Base-by-base conservation (phyloP, 208 protist genomes). In the Phytomonas sp. region DNA sequence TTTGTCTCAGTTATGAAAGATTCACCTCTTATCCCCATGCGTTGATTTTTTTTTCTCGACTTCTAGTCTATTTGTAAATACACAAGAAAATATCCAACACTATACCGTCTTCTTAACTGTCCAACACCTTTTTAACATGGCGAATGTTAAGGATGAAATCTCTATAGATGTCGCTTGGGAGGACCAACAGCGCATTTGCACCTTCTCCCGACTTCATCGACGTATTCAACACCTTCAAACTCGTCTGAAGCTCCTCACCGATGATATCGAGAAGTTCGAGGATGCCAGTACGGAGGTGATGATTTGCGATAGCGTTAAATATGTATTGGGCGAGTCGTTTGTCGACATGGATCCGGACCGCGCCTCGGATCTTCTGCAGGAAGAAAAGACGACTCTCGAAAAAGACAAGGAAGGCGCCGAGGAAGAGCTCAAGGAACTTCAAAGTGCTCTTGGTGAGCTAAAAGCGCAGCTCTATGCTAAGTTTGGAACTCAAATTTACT, bases 391-490 rank as follows among this genome's bases (percentile, higher is more conserved):
- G 16, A 63, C 61, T 11, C 69, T 92, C 29, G 70, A 86, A 65
- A 36, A 23, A 23, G 80, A 94, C 69, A 77, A 86, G 77, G 80
- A 60, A 23, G 74, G 69, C 59, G 76, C 83, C 14, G 82, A 84
- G 40, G 60, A 59, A 62, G 90, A 95, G 74, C 63, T 91, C 69
- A 74, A 74, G 29, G 67, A 72, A 56, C 71, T 93, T 23, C 78
- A 88, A 30, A 72, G 49, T 1, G 76, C 76, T 4, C 60, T 96
- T 64, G 79, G 77, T n/a, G 72, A 86, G 33, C 79, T 97, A 52
- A 97, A 97, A 80, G 87, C 91, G 37, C 71, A 79, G 61, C 70
- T 97, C 31, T 94, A 97, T 76, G 91, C 89, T 52, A 93, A 94
- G 59, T 94, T 97, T 23, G 91, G 91, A 32, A 86, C 72, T 11